These are phyloP conservation scores for Serendipita sp. DNA, from an alignment of 1,284 basidiomycete species.

Conservation along the genomic window DNA sequence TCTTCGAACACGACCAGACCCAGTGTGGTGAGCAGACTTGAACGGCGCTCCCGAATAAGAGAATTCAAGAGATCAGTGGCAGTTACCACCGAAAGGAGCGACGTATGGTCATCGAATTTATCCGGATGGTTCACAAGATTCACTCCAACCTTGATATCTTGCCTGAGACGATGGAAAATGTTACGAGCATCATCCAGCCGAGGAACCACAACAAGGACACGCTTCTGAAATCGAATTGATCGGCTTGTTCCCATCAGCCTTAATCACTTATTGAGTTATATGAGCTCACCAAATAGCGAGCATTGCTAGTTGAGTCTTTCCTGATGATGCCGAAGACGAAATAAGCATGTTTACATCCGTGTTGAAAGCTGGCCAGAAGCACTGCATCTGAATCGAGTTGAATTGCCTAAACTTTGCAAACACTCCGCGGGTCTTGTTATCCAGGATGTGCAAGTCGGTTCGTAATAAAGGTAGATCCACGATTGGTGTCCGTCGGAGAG, in stretches of 20 bases:
- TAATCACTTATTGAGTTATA: no score
- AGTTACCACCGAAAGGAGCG: conserved; percentile 38
- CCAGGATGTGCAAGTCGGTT: neutral
- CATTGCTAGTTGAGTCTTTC: conserved; percentile 68
- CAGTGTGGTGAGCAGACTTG: conserved; percentile 29
- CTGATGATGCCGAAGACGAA: conserved; percentile 68
- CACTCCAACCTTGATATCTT: neutral
- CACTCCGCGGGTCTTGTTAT: neutral
- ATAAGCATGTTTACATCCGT: conserved; percentile 63
- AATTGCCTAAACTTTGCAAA: conserved; percentile 38
- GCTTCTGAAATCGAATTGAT: conserved; percentile 21
- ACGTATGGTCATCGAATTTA: neutral
- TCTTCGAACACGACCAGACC: conserved; percentile 71
- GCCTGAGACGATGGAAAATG: conserved; percentile 25
- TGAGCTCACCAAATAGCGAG: conserved; percentile 51
- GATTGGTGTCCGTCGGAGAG: conserved; percentile 50
- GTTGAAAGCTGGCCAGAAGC: conserved; percentile 71
- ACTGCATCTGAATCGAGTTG: conserved; percentile 84
- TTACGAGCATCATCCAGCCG: conserved; percentile 21
- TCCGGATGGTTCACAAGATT: conserved; percentile 14
- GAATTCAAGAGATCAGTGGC: conserved; percentile 34
- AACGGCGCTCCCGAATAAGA: conserved; percentile 20
- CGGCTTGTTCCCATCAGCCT: neutral
- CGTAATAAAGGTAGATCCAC: conserved; percentile 72
- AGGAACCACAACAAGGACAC: conserved; percentile 39